Evolutionary conservation across 2,329 filamentous ascomycete genomes (phyloP).

Genomic region (Teratosphaeria nubilosa): DNA sequence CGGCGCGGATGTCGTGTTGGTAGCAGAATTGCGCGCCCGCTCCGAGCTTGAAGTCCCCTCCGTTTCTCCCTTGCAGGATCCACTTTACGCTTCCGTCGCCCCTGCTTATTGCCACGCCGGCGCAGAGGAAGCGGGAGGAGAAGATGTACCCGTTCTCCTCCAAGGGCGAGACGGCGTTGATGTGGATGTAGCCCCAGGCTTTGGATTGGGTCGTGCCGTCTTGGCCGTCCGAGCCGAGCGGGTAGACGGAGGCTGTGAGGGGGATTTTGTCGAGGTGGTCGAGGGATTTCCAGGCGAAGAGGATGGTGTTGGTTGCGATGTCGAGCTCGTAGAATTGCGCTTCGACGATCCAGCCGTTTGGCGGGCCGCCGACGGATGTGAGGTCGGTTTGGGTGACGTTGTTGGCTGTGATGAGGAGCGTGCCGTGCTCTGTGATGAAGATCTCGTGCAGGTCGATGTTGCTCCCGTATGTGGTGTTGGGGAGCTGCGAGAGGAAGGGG

Average conservation of each 20-base stretch:
- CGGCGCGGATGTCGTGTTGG: slow-evolving; percentile 15
- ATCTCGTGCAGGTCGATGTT: slow-evolving; percentile 27
- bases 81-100: slow-evolving; percentile 14
- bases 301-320: slow-evolving; percentile 28
- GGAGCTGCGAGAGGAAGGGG: slow-evolving; percentile 4
- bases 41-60: slow-evolving; percentile 13
- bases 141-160: slow-evolving; percentile 18
- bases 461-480: slow-evolving; percentile 8
- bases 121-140: slow-evolving; percentile 17
- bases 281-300: slow-evolving; percentile 34
- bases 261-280: slow-evolving; percentile 19
- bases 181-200: slow-evolving; percentile 20
- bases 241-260: slow-evolving; percentile 8
- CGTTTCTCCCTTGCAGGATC: slow-evolving; percentile 13
- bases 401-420: slow-evolving; percentile 16
- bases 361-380: slow-evolving; percentile 23
- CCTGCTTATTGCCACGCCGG: slow-evolving; percentile 12
- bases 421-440: slow-evolving; percentile 19
- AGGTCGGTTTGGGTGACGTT: slow-evolving; percentile 24
- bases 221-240: slow-evolving; percentile 5
- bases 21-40: slow-evolving; percentile 7
- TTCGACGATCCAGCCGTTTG: slow-evolving; percentile 28
- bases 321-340: slow-evolving; percentile 35
- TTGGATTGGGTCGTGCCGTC: slow-evolving; percentile 2
- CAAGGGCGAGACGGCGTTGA: slow-evolving; percentile 16